Evolutionary conservation across 2,329 filamentous ascomycete genomes (phyloP), one percentile per base, ranked within the genome.

Genomic region (Colletotrichum sp.): DNA sequence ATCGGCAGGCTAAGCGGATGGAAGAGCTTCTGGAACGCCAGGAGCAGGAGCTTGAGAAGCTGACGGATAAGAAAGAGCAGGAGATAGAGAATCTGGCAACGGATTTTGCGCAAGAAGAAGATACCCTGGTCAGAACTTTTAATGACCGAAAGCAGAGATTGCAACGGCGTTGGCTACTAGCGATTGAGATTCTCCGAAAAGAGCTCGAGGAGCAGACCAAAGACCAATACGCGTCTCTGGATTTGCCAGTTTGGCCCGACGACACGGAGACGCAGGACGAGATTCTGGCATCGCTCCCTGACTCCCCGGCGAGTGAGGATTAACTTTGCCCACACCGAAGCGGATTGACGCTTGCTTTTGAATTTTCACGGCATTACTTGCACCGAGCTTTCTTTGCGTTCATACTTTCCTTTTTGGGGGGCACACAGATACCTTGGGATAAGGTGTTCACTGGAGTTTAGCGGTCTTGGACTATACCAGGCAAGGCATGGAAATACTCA

Each of bases 1-100:
- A 93, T 76, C 89, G 90, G 57, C 92, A 93, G 80, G 87, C 90
- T 2, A 92, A 92, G 80, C 86, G 89, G 34, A 89, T 93, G 86
- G 91, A 93, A 79, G 89, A 92, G 76, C 85, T 93, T 6, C 82
- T 90, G 3, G 86, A 88, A 52, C 86, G 89, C 28, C 92, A 93
- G 78, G 88, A 89, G 75, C 81, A 81, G 2, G 91, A 93, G 79
- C 80, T 90, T 67, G 83, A 86, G 28, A 85, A 84, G 63, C 81
- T 92, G n/a, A 80, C 81, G 3, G 84, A 85, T 28, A 88, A 87
- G 77, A 87, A 88, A 68, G 83, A 84, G 16, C 85, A 86, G 55
- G 90, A 92, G 64, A 79, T 89, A 10, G 88, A 90, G 44, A 84
- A 85, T 52, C 81, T 91, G 21, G 88, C 88, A 7, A 84, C 86